These are phyloP conservation scores for Acidomyces sp. DNA, from an alignment of 495 filamentous ascomycete species.

Conservation along the genomic window DNA sequence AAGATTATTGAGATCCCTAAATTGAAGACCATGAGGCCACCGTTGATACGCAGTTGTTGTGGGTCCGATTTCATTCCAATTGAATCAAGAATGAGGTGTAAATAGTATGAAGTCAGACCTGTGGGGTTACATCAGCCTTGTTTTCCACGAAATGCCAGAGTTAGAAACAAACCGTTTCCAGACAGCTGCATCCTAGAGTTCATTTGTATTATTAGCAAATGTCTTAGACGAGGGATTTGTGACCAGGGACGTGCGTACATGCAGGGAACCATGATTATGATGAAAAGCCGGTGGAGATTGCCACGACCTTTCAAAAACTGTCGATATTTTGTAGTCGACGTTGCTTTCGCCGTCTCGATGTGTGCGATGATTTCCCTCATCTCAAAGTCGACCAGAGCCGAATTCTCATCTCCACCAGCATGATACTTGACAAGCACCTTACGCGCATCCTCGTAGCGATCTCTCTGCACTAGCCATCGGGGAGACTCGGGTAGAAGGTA, in stretches of 20 bases:
- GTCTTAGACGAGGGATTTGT: too few species aligned
- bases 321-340: too few species aligned
- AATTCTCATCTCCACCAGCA: slow-evolving; percentile 40
- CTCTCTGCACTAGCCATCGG: slow-evolving; percentile 7
- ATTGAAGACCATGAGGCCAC: slow-evolving; percentile 14
- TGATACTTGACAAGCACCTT: slow-evolving; percentile 28
- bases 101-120: slow-evolving; percentile 57
- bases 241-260: too few species aligned
- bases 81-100: slow-evolving; percentile 41
- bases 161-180: too few species aligned
- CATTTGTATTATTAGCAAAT: too few species aligned
- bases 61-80: slow-evolving; percentile 36
- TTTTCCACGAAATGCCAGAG: too few species aligned
- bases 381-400: slow-evolving; percentile 48
- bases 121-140: too few species aligned
- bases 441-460: slow-evolving; percentile 1
- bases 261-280: too few species aligned
- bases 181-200: too few species aligned
- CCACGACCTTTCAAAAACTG: too few species aligned
- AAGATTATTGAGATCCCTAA: slow-evolving; percentile 8
- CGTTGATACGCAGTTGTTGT: slow-evolving; percentile 5
- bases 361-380: slow-evolving; percentile 27
- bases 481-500: slow-evolving; percentile 7
- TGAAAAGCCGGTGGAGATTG: slow-evolving; percentile 9
- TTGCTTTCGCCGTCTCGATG: too few species aligned